Evolutionary conservation across 2,329 filamentous ascomycete species (phyloP).

Genomic region (Volutella citrinella): DNA sequence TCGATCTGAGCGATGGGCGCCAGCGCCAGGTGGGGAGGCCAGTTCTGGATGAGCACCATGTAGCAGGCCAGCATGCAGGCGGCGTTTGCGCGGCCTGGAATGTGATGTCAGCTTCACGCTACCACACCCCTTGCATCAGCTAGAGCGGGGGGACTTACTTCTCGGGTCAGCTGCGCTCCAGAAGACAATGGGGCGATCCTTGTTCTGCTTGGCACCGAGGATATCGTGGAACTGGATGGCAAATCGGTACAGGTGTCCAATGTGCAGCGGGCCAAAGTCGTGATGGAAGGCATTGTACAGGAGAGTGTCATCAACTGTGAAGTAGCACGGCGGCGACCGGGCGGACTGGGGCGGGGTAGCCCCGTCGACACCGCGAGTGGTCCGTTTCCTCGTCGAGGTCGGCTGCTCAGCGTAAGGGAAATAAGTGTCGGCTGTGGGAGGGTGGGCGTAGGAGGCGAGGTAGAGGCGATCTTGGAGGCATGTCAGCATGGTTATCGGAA

Average conservation of each 20-base stretch:
- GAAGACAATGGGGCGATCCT: conserved; percentile 87
- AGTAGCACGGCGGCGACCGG: conserved; percentile 74
- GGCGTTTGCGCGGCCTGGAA: conserved; percentile 79
- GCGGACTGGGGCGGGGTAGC: conserved; percentile 25
- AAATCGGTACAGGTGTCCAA: conserved; percentile 95
- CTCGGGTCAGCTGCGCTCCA: conserved; percentile 91
- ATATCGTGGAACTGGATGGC: conserved; percentile 95
- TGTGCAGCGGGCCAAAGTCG: conserved; percentile 96
- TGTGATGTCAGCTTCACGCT: conserved; percentile 5
- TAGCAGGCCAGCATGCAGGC: conserved; percentile 95
- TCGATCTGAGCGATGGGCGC: conserved; percentile 96
- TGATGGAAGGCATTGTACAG: conserved; percentile 98
- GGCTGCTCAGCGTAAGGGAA: conserved; percentile 85
- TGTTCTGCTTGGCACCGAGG: conserved; percentile 85
- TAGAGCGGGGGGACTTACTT: conserved; percentile 55
- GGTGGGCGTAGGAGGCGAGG: conserved; percentile 83
- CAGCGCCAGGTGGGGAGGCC: conserved; percentile 92
- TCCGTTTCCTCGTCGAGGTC: conserved; percentile 34
- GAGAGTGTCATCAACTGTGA: conserved; percentile 87
- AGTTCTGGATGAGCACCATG: conserved; percentile 97
- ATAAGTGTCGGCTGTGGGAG: conserved; percentile 75
- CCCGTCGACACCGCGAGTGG: conserved; percentile 58
- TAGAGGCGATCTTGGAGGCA: conserved; percentile 77
- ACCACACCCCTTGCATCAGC: no score
- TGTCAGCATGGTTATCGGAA: conserved; percentile 22